These are phyloP conservation scores for Cytospora leucostoma DNA, from an alignment of 2,329 filamentous ascomycete species.

Conservation along the genomic window DNA sequence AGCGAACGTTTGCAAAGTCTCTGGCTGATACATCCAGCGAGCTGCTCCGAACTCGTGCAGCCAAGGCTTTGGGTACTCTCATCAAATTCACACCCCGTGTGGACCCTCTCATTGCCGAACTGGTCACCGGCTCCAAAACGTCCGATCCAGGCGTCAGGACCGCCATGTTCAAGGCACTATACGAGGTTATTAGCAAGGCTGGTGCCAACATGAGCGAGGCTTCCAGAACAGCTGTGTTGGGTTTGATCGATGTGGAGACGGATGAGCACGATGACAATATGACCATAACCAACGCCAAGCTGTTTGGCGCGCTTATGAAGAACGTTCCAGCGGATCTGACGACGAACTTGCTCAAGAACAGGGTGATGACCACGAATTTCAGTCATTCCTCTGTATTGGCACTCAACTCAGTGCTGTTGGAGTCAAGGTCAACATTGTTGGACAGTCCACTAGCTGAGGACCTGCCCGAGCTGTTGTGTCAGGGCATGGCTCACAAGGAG, in stretches of 20 bases:
- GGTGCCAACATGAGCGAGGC: conserved; percentile 92
- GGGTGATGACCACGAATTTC: conserved; percentile 76
- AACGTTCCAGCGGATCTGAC: conserved; percentile 76
- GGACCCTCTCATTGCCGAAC: conserved; percentile 87
- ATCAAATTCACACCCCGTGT: conserved; percentile 96
- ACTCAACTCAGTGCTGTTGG: conserved; percentile 84
- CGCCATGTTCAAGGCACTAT: conserved; percentile 95
- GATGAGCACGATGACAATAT: conserved; percentile 76
- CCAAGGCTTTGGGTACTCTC: conserved; percentile 89
- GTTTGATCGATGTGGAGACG: conserved; percentile 81
- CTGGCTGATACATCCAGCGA: conserved; percentile 93
- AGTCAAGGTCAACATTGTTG: conserved; percentile 71
- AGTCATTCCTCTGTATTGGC: conserved; percentile 79
- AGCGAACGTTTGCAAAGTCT: conserved; percentile 95
- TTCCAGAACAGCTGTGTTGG: conserved; percentile 81
- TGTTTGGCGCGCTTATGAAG: conserved; percentile 87
- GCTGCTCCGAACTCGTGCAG: conserved; percentile 80
- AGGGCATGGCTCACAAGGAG: conserved; percentile 75
- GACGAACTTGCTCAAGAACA: conserved; percentile 59
- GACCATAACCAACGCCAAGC: conserved; percentile 85
- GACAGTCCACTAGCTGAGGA: conserved; percentile 70
- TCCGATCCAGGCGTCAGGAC: conserved; percentile 82
- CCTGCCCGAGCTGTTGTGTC: conserved; percentile 72
- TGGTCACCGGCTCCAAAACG: conserved; percentile 95
- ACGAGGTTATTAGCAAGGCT: conserved; percentile 94